phyloP scores from a whole-genome alignment of 768 basidiomycete species.

The Agrocybe praecox region DNA sequence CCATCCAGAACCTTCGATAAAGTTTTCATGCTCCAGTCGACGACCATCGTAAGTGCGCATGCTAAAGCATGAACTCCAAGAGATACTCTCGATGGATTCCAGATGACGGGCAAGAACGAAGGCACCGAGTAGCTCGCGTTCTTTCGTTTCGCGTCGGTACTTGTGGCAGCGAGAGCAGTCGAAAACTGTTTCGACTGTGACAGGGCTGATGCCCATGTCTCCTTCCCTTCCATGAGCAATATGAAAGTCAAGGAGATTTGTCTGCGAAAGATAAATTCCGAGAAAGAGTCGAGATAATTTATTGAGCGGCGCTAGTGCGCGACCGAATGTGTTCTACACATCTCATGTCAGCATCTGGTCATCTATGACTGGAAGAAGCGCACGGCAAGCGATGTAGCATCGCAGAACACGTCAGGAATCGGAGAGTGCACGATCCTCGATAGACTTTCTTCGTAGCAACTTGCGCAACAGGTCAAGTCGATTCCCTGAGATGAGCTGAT shows the following conservation, averaged over 20 bases:
- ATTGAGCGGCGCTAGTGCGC: constrained; percentile 29
- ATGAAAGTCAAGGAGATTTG: constrained; percentile 49
- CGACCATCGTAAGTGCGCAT: constrained; percentile 11
- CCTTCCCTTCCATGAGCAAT: constrained; percentile 38
- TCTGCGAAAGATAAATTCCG: constrained; percentile 65
- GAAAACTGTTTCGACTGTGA: constrained; percentile 28
- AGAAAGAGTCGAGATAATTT: constrained; percentile 54
- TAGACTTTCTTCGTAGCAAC: constrained; percentile 65
- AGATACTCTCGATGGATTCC: constrained; percentile 42
- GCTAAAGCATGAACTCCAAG: constrained; percentile 51
- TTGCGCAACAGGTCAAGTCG: constrained; percentile 60
- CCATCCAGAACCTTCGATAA: not conserved
- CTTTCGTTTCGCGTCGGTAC: constrained; percentile 32
- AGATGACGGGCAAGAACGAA: constrained; percentile 45
- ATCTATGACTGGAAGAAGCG: constrained; percentile 25
- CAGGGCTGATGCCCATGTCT: constrained; percentile 24
- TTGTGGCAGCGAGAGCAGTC: constrained; percentile 38
- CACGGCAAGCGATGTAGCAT: constrained; percentile 52
- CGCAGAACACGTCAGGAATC: constrained; percentile 50
- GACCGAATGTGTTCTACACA: constrained; percentile 16
- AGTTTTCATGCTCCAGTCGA: constrained; percentile 6
- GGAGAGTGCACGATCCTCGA: constrained; percentile 62
- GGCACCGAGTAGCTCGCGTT: constrained; percentile 50
- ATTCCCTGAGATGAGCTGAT: constrained; percentile 64
- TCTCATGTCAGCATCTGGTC: not conserved